phyloP scores from a whole-genome alignment of 208 protist species.

The Wallacemonas sp. region DNA sequence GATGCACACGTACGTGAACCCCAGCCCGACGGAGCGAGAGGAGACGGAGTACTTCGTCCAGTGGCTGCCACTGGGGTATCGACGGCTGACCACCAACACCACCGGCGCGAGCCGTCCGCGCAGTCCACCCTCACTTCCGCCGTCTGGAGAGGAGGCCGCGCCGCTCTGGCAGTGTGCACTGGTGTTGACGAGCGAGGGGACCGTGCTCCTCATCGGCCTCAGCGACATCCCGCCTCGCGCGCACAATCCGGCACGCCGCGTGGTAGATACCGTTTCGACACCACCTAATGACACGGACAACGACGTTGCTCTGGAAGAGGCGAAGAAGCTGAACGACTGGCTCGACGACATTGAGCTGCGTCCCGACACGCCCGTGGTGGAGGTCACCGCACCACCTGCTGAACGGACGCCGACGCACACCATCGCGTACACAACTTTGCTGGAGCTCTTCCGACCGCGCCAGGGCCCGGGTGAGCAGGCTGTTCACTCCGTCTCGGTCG shows the following conservation, averaged over 20 bases:
- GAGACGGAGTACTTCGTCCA: conserved; percentile 43
- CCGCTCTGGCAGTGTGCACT: conserved; percentile 42
- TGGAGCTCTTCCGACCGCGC: conserved; percentile 18
- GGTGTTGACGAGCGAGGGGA: neutral
- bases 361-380: neutral
- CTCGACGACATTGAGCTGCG: conserved; percentile 40
- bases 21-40: neutral
- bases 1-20: conserved; percentile 33
- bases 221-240: neutral
- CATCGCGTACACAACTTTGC: conserved; percentile 26
- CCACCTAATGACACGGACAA: too few relatives aligned
- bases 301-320: neutral
- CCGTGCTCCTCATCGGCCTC: neutral
- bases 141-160: conserved; percentile 41
- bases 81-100: conserved; percentile 19
- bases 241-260: neutral
- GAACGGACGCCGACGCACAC: neutral
- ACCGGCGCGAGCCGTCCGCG: conserved; percentile 32
- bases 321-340: conserved; percentile 42
- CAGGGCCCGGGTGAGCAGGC: neutral
- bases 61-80: conserved; percentile 47
- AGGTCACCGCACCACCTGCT: neutral
- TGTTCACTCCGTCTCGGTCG: conserved; percentile 19
- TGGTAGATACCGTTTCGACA: conserved; percentile 16
- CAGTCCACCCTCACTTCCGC: conserved; percentile 37